Evolutionary conservation across 1,139 yeast species (phyloP).

Genomic region (Blastobotrys ciferrii): DNA sequence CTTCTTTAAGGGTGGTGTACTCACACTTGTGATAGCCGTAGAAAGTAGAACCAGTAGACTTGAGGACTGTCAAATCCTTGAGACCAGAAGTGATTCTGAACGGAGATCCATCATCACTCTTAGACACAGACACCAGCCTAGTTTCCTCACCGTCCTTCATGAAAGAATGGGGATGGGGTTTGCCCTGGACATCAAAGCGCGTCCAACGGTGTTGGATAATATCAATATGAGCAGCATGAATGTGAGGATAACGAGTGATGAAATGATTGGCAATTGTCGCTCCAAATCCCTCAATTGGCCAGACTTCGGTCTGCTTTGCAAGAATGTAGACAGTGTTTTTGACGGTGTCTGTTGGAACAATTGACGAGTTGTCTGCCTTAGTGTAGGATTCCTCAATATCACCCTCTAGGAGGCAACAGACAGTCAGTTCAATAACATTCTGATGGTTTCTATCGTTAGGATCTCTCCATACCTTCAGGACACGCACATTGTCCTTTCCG

Average conservation of each 20-base stretch:
- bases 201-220: constrained; percentile 78
- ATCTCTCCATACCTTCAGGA: constrained; percentile 80
- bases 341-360: constrained; percentile 92
- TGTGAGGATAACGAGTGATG: constrained; percentile 69
- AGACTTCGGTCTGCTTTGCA: constrained; percentile 71
- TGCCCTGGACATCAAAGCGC: constrained; percentile 70
- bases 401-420: constrained; percentile 70
- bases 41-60: constrained; percentile 93
- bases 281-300: constrained; percentile 91
- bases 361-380: constrained; percentile 78
- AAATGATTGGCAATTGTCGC: constrained; percentile 82
- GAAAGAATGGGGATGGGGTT: constrained; percentile 78
- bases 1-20: constrained; percentile 80
- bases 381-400: constrained; percentile 78
- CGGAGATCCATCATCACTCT: constrained; percentile 43
- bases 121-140: constrained; percentile 58
- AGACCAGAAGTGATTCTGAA: constrained; percentile 66
- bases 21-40: constrained; percentile 84
- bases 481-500: constrained; percentile 91
- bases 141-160: constrained; percentile 81
- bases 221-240: constrained; percentile 63
- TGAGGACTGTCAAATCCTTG: constrained; percentile 81
- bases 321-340: constrained; percentile 81
- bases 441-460: constrained; percentile 66
- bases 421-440: constrained; percentile 82